Evolutionary conservation across 331 rosid species (phyloP), one percentile per base, ranked within the genome.

Genomic region (Malus hybrid): DNA sequence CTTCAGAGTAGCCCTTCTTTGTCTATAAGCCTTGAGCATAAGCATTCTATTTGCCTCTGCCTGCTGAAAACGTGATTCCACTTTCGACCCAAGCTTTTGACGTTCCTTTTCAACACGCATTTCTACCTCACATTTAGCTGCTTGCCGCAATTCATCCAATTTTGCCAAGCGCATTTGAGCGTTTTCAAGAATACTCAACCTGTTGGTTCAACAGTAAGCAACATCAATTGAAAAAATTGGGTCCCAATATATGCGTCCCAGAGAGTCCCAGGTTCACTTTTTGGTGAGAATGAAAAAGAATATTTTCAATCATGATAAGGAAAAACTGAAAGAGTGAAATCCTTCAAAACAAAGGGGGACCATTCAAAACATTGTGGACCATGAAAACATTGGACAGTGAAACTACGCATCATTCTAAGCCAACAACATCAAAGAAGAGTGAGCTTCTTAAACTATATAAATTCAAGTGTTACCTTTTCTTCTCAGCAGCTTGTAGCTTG

Each of bases 81-180:
- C 97, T 81, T 90, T 89, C 1, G 94, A 81, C 72, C 90, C 99
- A 78, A 94, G 96, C 36, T 86, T 86, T 79, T 60, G 78, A 10
- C 97, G 90, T 74, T 90, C 93, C 83, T 81, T 84, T 79, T 89
- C 92, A 73, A 84, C 78, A 34, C 96, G 97, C 86, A 80, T 76
- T 82, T 92, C 90, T 66, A 90, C 95, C 60, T 77, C 91, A 70
- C 66, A 81, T 86, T 90, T 94, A 29, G 97, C 97, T 7, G 94
- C 99, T 89, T 92, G 99, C 46, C 99, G 96, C 87, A 92, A 67
- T 72, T 90, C 89, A 70, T 94, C 95, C 86, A 85, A 86, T 83
- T 83, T 88, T 48, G 99, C 95, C 55, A 94, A 83, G 71, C 96
- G 97, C 93, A 66, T 86, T 76, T 87, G 99, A 63, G 95, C 89